phyloP scores from a whole-genome alignment of 2,329 filamentous ascomycete species.

The Pleomassaria siparia region DNA sequence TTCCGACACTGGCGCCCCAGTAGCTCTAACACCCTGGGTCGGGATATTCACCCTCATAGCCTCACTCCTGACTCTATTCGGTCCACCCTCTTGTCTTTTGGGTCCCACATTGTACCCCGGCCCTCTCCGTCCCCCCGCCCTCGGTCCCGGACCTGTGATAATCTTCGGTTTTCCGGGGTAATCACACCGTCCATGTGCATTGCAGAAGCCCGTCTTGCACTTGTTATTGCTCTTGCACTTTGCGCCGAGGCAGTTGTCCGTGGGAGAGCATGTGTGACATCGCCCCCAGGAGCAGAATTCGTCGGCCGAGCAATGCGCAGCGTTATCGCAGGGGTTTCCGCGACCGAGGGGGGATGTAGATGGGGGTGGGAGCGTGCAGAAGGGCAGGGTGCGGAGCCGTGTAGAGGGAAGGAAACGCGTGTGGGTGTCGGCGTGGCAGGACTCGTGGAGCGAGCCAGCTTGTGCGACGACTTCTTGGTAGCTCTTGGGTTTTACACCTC shows the following conservation, averaged over 20 bases:
- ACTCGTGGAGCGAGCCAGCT: constrained; percentile 6
- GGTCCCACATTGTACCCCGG: constrained; percentile 19
- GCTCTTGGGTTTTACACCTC: constrained; percentile 10
- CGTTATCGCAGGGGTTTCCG: constrained; percentile 25
- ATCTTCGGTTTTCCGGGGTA: constrained; percentile 25
- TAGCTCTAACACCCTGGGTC: constrained; percentile 23
- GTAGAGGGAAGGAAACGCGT: neutral
- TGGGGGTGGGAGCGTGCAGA: constrained; percentile 3
- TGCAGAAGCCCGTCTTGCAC: constrained; percentile 40
- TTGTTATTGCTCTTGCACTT: constrained; percentile 27
- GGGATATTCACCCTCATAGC: constrained; percentile 31
- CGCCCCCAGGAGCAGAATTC: constrained; percentile 32
- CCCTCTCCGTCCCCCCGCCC: constrained; percentile 15
- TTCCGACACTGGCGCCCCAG: constrained; percentile 11
- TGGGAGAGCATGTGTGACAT: constrained; percentile 22
- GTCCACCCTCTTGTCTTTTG: constrained; percentile 25
- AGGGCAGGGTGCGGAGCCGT: constrained; percentile 14
- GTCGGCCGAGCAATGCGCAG: constrained; percentile 27
- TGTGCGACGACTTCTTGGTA: neutral
- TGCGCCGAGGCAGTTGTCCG: constrained; percentile 25
- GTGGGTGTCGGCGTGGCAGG: constrained; percentile 21
- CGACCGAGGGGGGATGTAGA: constrained; percentile 8
- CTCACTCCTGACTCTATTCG: constrained; percentile 34
- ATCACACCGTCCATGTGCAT: constrained; percentile 30
- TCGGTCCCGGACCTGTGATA: constrained; percentile 22